A percentile compares a stretch with the other conserved stretches of the same genome.
phyloP scores from a whole-genome alignment of 2,329 filamentous ascomycete species.

The Leptographium lundbergii region DNA sequence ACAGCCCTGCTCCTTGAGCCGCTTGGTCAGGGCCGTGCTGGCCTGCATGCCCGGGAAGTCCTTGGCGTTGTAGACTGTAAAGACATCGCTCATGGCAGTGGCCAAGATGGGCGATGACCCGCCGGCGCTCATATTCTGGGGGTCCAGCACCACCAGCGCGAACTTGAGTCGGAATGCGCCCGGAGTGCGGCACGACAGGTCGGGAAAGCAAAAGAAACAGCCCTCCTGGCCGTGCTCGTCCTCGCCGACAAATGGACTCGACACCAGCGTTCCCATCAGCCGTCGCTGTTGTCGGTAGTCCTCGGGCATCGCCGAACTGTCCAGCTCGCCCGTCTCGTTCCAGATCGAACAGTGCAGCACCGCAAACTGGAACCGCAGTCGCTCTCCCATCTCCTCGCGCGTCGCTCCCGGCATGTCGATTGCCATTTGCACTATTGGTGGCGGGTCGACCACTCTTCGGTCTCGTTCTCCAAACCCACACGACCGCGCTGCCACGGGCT shows the following conservation, averaged over 20 bases:
- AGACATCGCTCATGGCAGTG: constrained; percentile 51
- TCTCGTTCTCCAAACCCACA: constrained; percentile 78
- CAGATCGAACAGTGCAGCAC: constrained; percentile 69
- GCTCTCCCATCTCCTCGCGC: constrained; percentile 39
- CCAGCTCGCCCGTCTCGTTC: constrained; percentile 53
- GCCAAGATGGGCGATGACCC: constrained; percentile 37
- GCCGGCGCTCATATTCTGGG: constrained; percentile 40
- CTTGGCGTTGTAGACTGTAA: constrained; percentile 71
- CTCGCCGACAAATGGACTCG: constrained; percentile 61
- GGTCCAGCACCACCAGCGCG: constrained; percentile 59
- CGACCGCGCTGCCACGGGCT: constrained; percentile 64
- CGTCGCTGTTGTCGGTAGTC: constrained; percentile 61
- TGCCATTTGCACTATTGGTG: constrained; percentile 64
- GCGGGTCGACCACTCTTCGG: constrained; percentile 69
- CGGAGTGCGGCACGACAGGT: constrained; percentile 66
- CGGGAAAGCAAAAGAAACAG: constrained; percentile 78
- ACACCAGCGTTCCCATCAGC: constrained; percentile 68
- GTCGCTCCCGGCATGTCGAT: constrained; percentile 46
- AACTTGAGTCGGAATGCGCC: constrained; percentile 67
- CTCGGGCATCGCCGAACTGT: constrained; percentile 59
- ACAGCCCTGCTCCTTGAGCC: constrained; percentile 66
- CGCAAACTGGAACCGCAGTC: constrained; percentile 49
- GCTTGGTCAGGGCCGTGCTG: constrained; percentile 60
- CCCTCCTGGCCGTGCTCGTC: constrained; percentile 63
- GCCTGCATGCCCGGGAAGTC: constrained; percentile 78